Evolutionary conservation across 345 rosid species (phyloP).

Genomic region (Eutrema yunnanense): DNA sequence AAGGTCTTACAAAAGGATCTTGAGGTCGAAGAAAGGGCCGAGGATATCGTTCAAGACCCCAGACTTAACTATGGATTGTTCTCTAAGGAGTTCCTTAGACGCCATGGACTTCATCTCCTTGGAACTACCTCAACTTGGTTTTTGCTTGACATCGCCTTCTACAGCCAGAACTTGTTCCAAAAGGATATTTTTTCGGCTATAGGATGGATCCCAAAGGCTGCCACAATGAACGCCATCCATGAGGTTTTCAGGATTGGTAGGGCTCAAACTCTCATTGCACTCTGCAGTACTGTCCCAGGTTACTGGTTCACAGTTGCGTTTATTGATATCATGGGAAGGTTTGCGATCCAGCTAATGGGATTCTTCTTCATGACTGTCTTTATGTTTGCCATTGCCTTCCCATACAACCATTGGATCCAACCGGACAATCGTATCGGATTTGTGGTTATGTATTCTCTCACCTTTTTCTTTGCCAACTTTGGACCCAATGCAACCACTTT

Average conservation of each 20-base stretch:
- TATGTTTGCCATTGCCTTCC: conserved; percentile 69
- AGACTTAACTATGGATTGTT: conserved; percentile 47
- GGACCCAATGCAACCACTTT: conserved; percentile 78
- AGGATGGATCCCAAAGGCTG: conserved; percentile 68
- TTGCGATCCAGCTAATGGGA: conserved; percentile 61
- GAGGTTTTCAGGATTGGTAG: conserved; percentile 55
- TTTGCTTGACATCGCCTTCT: conserved; percentile 60
- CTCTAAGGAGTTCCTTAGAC: conserved; percentile 34
- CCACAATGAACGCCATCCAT: conserved; percentile 50
- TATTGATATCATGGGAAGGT: conserved; percentile 54
- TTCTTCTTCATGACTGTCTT: conserved; percentile 69
- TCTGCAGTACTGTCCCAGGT: conserved; percentile 64
- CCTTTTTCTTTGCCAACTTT: conserved; percentile 75
- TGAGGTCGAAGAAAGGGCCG: conserved; percentile 38
- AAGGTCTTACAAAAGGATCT: conserved; percentile 57
- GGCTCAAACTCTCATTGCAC: conserved; percentile 68
- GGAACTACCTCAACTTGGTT: conserved; percentile 68
- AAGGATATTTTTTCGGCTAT: conserved; percentile 61
- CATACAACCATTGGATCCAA: conserved; percentile 63
- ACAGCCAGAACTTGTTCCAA: conserved; percentile 68
- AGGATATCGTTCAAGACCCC: conserved; percentile 19
- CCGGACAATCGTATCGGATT: conserved; percentile 48
- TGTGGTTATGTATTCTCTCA: conserved; percentile 50
- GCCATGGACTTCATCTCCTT: conserved; percentile 55
- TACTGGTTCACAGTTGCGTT: conserved; percentile 65